phyloP scores from a whole-genome alignment of 1,139 yeast genomes.

The Candida smagusa region DNA sequence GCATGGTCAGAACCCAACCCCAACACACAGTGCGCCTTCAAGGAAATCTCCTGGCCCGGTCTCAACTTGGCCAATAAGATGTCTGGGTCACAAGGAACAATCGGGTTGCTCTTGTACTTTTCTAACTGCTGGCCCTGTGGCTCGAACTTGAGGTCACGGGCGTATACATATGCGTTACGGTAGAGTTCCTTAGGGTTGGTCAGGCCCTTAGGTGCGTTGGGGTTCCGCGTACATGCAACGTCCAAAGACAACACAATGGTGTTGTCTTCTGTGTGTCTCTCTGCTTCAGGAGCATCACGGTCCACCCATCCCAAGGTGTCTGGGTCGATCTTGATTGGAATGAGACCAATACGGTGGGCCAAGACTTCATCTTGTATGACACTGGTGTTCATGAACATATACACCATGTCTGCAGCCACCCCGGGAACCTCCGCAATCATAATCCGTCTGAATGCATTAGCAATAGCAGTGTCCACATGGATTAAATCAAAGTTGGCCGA shows the following conservation, averaged over 20 bases:
- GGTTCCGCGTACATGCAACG: constrained; percentile 80
- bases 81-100: constrained; percentile 80
- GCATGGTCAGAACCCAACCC: constrained; percentile 97
- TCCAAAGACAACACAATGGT: constrained; percentile 82
- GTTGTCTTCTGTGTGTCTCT: constrained; percentile 78
- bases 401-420: constrained; percentile 90
- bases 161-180: constrained; percentile 82
- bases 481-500: constrained; percentile 84
- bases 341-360: constrained; percentile 89
- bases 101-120: constrained; percentile 63
- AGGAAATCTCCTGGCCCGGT: constrained; percentile 94
- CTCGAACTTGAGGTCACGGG: constrained; percentile 82
- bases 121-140: constrained; percentile 88
- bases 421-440: constrained; percentile 97
- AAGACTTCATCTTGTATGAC: constrained; percentile 96
- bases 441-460: constrained; percentile 95
- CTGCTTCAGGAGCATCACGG: constrained; percentile 57
- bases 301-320: constrained; percentile 81
- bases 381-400: constrained; percentile 88
- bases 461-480: constrained; percentile 85
- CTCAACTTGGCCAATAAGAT: constrained; percentile 86
- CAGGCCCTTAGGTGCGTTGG: constrained; percentile 74
- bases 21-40: constrained; percentile 85
- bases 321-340: constrained; percentile 92
- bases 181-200: constrained; percentile 83